Evolutionary conservation across 2,329 filamentous ascomycete genomes (phyloP), one percentile per base, ranked within the genome.

Genomic region (Purpureocillium lavendulum): DNA sequence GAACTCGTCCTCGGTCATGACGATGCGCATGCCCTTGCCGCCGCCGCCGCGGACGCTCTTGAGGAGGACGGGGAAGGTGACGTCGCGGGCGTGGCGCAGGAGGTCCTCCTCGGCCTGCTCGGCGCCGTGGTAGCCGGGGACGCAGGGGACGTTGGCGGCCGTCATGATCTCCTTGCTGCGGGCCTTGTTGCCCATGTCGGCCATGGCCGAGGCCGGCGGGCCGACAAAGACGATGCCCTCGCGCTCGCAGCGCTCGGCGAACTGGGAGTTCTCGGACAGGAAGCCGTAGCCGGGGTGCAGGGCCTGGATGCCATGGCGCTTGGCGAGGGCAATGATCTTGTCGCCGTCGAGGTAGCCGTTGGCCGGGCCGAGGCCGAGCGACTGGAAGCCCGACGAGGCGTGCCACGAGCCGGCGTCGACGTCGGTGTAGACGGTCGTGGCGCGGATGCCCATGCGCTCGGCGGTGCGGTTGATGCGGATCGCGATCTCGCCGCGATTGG

Each of bases 231-330:
- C 82, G 47, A 98, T 75, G 10, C 92, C 92, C 33, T 89, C 89
- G 52, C 92, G 81, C 51, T 85, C 83, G 59, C 90, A 97, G 58
- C 86, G 82, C 52, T 80, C 79, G 3, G 92, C 92, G 59, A 98
- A 98, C 6, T 73, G 78, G 7, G 90, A 82, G 62, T 98, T 98
- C 66, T 98, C 92, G 45, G 86, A 94, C 48, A 97, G 67, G 56
- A 94, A 98, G 33, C 92, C 92, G 66, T 98, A 98, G 17, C 92
- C 92, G 1, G 92, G 92, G 61, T 98, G 92, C 49, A 98, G 82
- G 4, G 87, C 90, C 58, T 90, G 79, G 54, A 94, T 96, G 33
- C 84, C 84, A 54, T 90, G 78, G 52, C 84, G 72, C 65, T 89
- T 88, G 12, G 90, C 92, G 42, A 95, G 79, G 21, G 79, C 74